Base-by-base conservation (phyloP, 768 basidiomycete genomes). In the Lentinula aciculospora region DNA sequence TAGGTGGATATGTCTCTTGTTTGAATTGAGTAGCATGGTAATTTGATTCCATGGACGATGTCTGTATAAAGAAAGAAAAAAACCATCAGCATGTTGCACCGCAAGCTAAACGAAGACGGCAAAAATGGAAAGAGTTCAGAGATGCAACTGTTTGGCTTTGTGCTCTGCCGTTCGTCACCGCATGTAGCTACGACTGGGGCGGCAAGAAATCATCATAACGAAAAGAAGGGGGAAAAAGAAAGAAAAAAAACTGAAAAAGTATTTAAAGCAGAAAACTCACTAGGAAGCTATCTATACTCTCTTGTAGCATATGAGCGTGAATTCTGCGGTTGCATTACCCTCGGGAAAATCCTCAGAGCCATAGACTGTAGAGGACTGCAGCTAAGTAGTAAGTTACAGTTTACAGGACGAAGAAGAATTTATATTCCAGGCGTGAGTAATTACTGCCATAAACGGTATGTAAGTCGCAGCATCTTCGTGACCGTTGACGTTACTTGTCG, bases 121-220 rank as follows among this genome's bases (percentile, higher is more conserved):
- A 21, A 57, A 37, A 48, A 56, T 31, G 3, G 3, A 21, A 34
- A 39, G 25, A 10, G 44, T 53, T 63, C 64, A 65, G 62, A 55
- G 60, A 23, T 65, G 64, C 64, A 61, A 61, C 62, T 54, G 61
- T 63, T 65, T 63, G 62, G 64, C 61, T 58, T 31, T 61, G 62
- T 63, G 64, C 61, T 65, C 62, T 63, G 59, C 62, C 64, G 39
- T 57, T 65, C 62, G 60, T 62, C 62, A 65, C 57, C 28, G 61
- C 62, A 45, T 45, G 54, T 32, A 47, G 61, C 64, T 65, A 65
- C 56, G 62, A 63, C 64, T 65, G 62, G 62, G 64, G 64, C 62
- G 62, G 64, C 62, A 63, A 63, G 48, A 51, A 12, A 60, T 59
- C n/a, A 49, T 62, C 34, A 66, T 23, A 12, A 40, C 6, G 21